Base-by-base conservation (phyloP, 139 green algal species). In the Closterium sp. region DNA sequence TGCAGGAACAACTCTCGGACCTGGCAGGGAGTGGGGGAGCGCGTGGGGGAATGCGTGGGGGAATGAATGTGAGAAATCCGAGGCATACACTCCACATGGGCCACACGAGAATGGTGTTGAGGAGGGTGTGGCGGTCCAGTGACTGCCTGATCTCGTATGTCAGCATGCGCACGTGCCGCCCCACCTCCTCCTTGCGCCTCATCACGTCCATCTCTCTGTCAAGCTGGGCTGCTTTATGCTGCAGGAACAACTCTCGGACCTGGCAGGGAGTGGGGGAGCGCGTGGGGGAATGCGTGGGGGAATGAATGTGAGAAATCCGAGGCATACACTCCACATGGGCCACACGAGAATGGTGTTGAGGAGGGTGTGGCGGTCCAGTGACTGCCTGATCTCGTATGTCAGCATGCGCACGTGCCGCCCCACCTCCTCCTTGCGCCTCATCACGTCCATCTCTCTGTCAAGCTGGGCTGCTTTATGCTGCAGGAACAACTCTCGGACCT, bases 391-490 rank as follows among this genome's bases (percentile, higher is more conserved):
- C 88, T 93, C 91, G 70, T 91, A 32, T 30, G 91, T 93, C 19
- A 93, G 91, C 91, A 93, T 90, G 31, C 91, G 91, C 32, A 93
- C 91, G 32, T 93, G 91, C 27, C 91, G 91, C 73, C 85, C 91
- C 34, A 87, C 86, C 38, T 93, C 86, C 86, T 93, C 86, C 32
- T 87, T 32, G 13, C 27, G 17, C 32, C 31, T 28, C 62, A 93
- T 93, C 17, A 89, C n/a, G 30, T 85, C 91, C 86, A 93, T 38
- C 79, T 93, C 91, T 32, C 91, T 86, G 91, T 93, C 91, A 85
- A 93, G 70, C 88, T 86, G 38, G 31, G 32, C 91, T 3, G 91
- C 91, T 31, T 93, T 93, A 32, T 93, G 86, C 91, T 91, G 91
- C 32, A 93, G 91, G 11, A 93, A 93, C 73, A 93, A 28, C 91